Evolutionary conservation across 1,284 basidiomycete species (phyloP).

Genomic region (Microbotryum silenes-acaulis): DNA sequence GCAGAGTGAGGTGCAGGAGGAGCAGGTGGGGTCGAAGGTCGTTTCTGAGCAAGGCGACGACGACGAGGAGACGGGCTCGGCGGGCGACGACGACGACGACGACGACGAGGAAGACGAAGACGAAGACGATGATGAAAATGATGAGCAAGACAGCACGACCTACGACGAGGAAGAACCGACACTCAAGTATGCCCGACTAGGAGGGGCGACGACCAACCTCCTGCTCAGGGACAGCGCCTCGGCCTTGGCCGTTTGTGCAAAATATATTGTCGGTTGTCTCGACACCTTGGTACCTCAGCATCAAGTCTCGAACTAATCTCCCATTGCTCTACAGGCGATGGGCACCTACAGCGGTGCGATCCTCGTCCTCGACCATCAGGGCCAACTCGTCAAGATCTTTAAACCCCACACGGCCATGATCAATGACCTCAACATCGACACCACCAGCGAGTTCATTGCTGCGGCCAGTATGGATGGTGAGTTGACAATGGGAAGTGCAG

Average conservation of each 20-base stretch:
- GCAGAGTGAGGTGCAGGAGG: background rate
- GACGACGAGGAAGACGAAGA: conserved; percentile 19
- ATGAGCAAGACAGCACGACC: conserved; percentile 23
- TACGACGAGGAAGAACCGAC: conserved; percentile 43
- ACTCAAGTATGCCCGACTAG: conserved; percentile 80
- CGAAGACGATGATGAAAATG: conserved; percentile 18
- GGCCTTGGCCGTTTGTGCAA: conserved; percentile 66
- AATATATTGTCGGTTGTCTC: conserved; percentile 55
- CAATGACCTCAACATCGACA: conserved; percentile 75
- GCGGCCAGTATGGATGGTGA: conserved; percentile 90
- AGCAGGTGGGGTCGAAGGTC: background rate
- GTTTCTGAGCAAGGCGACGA: conserved; percentile 43
- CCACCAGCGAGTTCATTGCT: conserved; percentile 78
- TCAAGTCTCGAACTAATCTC: background rate
- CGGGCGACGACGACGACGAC: conserved; percentile 54
- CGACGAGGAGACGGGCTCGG: conserved; percentile 44
- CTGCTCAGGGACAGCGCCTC: conserved; percentile 82
- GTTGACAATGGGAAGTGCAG: conserved; percentile 34
- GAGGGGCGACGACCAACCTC: conserved; percentile 62
- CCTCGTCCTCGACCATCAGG: conserved; percentile 44
- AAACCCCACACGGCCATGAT: conserved; percentile 87
- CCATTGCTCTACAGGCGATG: conserved; percentile 46
- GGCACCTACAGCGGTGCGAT: conserved; percentile 89
- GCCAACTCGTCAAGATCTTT: conserved; percentile 79
- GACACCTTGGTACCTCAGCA: background rate